These are phyloP conservation scores for Eucalyptus microcorys DNA, from an alignment of 345 rosid genomes.

Conservation along the genomic window DNA sequence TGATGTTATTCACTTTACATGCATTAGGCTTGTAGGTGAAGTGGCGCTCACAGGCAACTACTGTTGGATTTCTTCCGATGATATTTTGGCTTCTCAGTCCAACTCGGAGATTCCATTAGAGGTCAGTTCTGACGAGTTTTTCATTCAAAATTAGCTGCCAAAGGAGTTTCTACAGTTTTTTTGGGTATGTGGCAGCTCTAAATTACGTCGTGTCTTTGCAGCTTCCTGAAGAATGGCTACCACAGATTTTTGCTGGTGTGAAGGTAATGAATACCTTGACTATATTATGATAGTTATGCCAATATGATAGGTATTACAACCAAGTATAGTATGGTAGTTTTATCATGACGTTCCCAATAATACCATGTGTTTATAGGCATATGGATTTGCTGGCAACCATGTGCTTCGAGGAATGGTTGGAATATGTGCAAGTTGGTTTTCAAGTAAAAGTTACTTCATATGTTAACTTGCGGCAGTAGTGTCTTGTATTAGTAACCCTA, in stretches of 20 bases:
- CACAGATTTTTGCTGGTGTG: constrained; percentile 45
- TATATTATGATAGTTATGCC: not conserved
- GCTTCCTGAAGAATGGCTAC: constrained; percentile 57
- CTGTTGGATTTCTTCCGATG: constrained; percentile 27
- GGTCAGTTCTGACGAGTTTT: constrained; percentile 8
- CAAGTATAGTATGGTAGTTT: not conserved
- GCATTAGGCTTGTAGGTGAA: constrained; percentile 36
- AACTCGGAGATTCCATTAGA: constrained; percentile 3
- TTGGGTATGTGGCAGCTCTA: not conserved
- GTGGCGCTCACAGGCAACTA: constrained; percentile 31
- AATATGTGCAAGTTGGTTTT: not conserved
- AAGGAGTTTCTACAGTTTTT: not conserved
- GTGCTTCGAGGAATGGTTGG: not conserved
- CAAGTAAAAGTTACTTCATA: not conserved
- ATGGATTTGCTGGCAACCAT: not conserved
- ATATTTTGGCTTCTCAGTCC: constrained; percentile 8
- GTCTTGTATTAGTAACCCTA: not conserved
- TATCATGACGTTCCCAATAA: not conserved
- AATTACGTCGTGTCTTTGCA: constrained; percentile 1
- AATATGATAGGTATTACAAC: not conserved
- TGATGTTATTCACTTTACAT: not conserved
- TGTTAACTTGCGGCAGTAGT: not conserved
- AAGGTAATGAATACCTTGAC: constrained; percentile 27
- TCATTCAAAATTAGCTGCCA: no score
- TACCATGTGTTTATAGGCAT: not conserved